phyloP scores from a whole-genome alignment of 1,139 yeast genomes.

The Suhomyces anneliseae region DNA sequence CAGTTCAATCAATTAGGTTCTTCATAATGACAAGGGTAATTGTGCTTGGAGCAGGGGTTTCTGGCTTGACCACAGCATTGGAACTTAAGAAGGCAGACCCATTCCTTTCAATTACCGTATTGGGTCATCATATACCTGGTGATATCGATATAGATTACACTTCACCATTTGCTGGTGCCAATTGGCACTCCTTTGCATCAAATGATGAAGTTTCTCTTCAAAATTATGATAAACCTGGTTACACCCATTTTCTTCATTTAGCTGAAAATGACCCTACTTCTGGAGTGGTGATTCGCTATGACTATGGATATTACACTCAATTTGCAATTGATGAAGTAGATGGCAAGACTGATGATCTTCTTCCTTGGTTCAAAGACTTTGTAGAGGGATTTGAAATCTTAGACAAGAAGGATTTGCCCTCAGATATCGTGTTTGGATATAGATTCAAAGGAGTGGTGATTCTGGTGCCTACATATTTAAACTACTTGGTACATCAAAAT shows the following conservation, averaged over 20 bases:
- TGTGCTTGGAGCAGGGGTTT: conserved; percentile 44
- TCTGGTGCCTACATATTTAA: conserved; percentile 49
- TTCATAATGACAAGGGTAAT: conserved; percentile 16
- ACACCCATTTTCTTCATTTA: conserved; percentile 38
- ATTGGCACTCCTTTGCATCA: conserved; percentile 48
- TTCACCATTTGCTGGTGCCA: conserved; percentile 47
- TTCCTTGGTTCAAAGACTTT: conserved; percentile 49
- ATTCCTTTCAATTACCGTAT: conserved; percentile 26
- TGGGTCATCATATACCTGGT: conserved; percentile 40
- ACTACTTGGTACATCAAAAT: conserved; percentile 43
- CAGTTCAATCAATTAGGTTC: background rate
- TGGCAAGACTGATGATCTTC: conserved; percentile 14
- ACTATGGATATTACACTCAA: conserved; percentile 31
- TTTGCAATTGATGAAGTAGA: conserved; percentile 18
- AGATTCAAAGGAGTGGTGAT: conserved; percentile 50
- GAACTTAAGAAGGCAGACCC: conserved; percentile 26
- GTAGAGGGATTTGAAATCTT: conserved; percentile 36
- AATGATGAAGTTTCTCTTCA: conserved; percentile 33
- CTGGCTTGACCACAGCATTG: conserved; percentile 42
- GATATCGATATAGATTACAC: conserved; percentile 37
- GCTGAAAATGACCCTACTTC: conserved; percentile 43
- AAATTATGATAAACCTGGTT: conserved; percentile 40
- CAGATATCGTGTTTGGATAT: conserved; percentile 37
- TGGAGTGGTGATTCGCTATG: conserved; percentile 43
- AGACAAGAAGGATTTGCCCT: conserved; percentile 28